Base-by-base conservation (phyloP, 2,329 filamentous ascomycete species). In the Boeremia lycopersici region DNA sequence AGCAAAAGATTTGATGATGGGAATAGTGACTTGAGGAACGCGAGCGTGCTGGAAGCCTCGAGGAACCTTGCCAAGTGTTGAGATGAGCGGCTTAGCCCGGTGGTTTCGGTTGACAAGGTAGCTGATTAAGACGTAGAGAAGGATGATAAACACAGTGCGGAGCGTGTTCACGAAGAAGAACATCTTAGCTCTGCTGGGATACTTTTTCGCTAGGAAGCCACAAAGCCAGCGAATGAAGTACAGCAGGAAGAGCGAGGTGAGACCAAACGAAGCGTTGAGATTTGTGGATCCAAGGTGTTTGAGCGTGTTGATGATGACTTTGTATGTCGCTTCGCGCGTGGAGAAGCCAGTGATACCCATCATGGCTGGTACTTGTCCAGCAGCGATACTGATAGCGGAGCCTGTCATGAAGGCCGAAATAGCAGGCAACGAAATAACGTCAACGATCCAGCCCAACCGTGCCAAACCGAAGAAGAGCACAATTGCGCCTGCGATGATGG, bases 321-420 rank as follows among this genome's bases (percentile, higher is more conserved):
- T 77, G 73, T 96, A 98, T 0, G 95, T 91, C 0, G 90, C 76
- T 6, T 85, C 92, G 63, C 91, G 82, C 4, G 87, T 95, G 47
- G 86, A 85, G 74, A 95, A 87, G 9, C 84, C 84, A 0, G 81
- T 83, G 70, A 96, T 87, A 9, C 95, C 95, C 78, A 99, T 85
- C 77, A 98, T 79, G 2, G 84, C 82, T 1, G 90, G 88, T 4
- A 97, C 81, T 74, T 99, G 95, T 28, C 95, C 93, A 34, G 86
- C 84, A 15, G 86, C 87, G 70, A 99, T 98, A 68, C 85, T 96
- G 73, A 99, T 83, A 47, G 95, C 93, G 4, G 93, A 97, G 2
- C 95, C 95, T 0, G 95, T 98, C 92, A 98, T 98, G 81, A 97
- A 99, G 4, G 95, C 93, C 0, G 91, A 93, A 47, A 98, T 90